Conservation (phyloP, 1,284 basidiomycete species). For the Melampsora americana region DNA sequence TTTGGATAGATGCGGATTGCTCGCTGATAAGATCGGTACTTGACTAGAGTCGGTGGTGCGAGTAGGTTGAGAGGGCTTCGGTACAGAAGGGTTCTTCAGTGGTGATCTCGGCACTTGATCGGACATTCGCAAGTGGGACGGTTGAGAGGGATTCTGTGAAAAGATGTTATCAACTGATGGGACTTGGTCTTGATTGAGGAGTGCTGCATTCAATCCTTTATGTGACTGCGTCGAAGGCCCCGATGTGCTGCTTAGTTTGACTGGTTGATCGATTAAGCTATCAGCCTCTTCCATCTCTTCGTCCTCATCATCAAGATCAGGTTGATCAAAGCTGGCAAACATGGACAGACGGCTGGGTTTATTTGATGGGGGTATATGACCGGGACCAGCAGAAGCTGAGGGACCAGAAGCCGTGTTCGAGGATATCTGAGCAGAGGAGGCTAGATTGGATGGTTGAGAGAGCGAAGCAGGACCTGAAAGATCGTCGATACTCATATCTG, state of each 20-base stretch:
- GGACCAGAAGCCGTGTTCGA: background rate
- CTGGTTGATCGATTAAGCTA: background rate
- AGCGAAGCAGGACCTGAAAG: background rate
- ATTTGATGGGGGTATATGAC: background rate
- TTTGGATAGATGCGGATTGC: background rate
- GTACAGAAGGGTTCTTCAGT: background rate
- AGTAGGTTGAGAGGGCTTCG: background rate
- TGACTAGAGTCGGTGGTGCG: background rate
- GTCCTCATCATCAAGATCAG: constrained; percentile 36
- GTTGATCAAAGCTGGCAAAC: constrained; percentile 9
- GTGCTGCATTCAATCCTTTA: too few relatives aligned
- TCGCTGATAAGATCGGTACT: background rate
- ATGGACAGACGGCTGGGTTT: constrained; percentile 39
- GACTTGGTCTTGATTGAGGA: too few relatives aligned
- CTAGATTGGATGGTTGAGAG: background rate
- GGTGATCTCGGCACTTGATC: too few relatives aligned
- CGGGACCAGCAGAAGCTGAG: background rate
- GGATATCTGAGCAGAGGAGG: background rate
- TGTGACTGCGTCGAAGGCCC: too few relatives aligned
- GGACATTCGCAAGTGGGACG: too few relatives aligned
- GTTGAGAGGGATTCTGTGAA: too few relatives aligned
- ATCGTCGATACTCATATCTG: constrained; percentile 39
- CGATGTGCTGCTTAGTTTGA: too few relatives aligned
- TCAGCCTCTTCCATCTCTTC: constrained; percentile 9
- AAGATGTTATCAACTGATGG: too few relatives aligned